Evolutionary conservation across 2,329 filamentous ascomycete genomes (phyloP).

Genomic region (Geoglossum cookeanum): DNA sequence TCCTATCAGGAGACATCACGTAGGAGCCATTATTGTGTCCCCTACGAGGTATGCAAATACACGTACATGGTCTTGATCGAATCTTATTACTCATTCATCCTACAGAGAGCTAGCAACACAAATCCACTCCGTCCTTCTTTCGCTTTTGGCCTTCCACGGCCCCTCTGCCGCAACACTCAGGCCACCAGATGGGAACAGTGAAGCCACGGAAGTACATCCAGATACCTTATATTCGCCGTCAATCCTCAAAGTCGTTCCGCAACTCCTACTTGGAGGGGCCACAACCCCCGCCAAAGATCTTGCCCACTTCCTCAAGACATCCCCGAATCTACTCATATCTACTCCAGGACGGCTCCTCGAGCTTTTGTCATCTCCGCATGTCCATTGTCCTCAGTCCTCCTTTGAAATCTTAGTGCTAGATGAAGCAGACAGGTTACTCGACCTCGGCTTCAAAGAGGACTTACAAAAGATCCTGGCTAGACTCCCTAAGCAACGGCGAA

Average conservation of each 20-base stretch:
- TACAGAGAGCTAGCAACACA: conserved; percentile 70
- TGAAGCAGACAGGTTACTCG: conserved; percentile 80
- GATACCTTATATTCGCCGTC: conserved; percentile 19
- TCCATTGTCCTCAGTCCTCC: conserved; percentile 70
- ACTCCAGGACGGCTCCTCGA: conserved; percentile 83
- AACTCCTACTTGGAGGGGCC: conserved; percentile 70
- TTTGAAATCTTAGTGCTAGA: conserved; percentile 89
- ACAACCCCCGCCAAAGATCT: conserved; percentile 73
- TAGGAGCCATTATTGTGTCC: conserved; percentile 79
- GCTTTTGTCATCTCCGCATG: conserved; percentile 66
- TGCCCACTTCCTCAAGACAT: conserved; percentile 62
- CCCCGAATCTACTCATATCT: conserved; percentile 74
- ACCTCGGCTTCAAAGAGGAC: conserved; percentile 86
- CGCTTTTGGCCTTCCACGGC: conserved; percentile 64
- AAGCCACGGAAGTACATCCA: conserved; percentile 14
- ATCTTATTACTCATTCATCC: background rate
- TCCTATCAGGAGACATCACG: conserved; percentile 71
- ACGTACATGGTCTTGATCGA: background rate
- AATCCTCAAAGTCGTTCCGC: conserved; percentile 51
- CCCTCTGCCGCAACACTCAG: conserved; percentile 40
- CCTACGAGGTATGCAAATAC: conserved; percentile 41
- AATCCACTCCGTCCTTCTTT: conserved; percentile 64
- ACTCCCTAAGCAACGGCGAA: conserved; percentile 81
- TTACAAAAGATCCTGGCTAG: conserved; percentile 67
- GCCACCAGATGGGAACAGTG: conserved; percentile 24